Evolutionary conservation across 2,329 filamentous ascomycete genomes (phyloP), one percentile per base, ranked within the genome.

Genomic region (Arachnomyces sp.): DNA sequence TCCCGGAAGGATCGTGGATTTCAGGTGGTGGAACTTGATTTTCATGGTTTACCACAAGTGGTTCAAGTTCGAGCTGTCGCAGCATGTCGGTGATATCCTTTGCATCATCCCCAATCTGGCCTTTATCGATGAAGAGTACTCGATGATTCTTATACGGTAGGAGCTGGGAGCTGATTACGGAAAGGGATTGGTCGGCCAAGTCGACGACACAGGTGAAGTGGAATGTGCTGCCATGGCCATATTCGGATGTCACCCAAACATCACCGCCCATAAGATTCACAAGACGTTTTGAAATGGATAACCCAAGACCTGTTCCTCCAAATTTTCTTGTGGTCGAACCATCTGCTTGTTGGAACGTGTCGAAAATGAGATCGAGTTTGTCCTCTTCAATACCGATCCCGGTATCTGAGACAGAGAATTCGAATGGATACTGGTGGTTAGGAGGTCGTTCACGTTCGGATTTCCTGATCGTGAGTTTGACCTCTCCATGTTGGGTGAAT

Each of bases 281-380:
- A 21, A 96, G 75, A 51, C 89, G 80, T 69, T 94, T 93, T 18
- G 90, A 96, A 56, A 96, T 96, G 12, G 90, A 95, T 17, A 96
- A 68, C 51, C 90, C 90, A 7, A 96, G 77, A 52, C 90, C 90
- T 5, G 92, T 96, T 53, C 90, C 90, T 54, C 90, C 90, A 61
- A 96, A 96, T 60, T 93, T 92, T 53, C 89, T 79, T 2, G 90
- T 96, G 62, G 93, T 96, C 28, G 89, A 95, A 29, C 90, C 90
- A 60, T 96, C 92, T 14, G 92, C 92, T 68, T 96, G 92, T 63
- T 95, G 90, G 79, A 96, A 96, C 1, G 90, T 96, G 66, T 96
- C 92, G 65, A 98, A 96, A 59, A 98, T 96, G 50, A 96, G 73
- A 59, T 95, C 88, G 39, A 96, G 77, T 69, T 96, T 96, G 66